These are phyloP conservation scores for Mycocentrospora acerina DNA, from an alignment of 2,329 filamentous ascomycete species.

Conservation along the genomic window DNA sequence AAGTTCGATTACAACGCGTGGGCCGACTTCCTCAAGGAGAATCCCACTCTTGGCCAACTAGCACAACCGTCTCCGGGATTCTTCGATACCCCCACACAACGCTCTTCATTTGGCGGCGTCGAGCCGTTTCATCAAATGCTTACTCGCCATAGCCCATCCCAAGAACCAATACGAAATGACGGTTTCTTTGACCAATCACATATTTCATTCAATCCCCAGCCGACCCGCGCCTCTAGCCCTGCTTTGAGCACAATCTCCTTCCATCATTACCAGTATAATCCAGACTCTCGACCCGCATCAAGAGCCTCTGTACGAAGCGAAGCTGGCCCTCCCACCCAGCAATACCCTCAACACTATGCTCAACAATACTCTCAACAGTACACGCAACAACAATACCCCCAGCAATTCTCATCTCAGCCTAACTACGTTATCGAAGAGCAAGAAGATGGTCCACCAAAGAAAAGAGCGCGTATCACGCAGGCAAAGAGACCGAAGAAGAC, in stretches of 20 bases:
- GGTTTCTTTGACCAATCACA: constrained; percentile 29
- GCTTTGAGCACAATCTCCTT: constrained; percentile 45
- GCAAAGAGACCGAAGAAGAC: constrained; percentile 71
- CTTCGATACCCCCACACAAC: constrained; percentile 18
- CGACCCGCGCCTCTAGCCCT: constrained; percentile 49
- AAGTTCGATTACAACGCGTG: constrained; percentile 74
- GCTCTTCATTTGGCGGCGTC: constrained; percentile 28
- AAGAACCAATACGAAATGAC: constrained; percentile 27
- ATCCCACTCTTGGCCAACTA: constrained; percentile 51
- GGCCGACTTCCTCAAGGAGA: constrained; percentile 74
- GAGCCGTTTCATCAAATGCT: constrained; percentile 43
- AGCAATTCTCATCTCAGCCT: constrained; percentile 22
- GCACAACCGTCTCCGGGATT: constrained; percentile 26
- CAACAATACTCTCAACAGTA: constrained; percentile 3
- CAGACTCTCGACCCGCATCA: constrained; percentile 42
- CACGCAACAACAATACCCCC: constrained; percentile 3
- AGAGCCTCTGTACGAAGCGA: constrained; percentile 42
- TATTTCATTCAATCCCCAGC: constrained; percentile 30
- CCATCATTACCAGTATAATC: constrained; percentile 32
- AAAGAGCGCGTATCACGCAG: constrained; percentile 76
- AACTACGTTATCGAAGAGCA: constrained; percentile 30
- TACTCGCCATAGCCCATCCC: constrained; percentile 30
- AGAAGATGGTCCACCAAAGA: constrained; percentile 64
- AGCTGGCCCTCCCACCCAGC: constrained; percentile 17
- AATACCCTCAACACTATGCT: constrained; percentile 9